A percentile compares a stretch with the other conserved stretches of the same genome.
These are phyloP conservation scores for Mycena floridula DNA, from an alignment of 768 basidiomycete genomes.

Conservation along the genomic window DNA sequence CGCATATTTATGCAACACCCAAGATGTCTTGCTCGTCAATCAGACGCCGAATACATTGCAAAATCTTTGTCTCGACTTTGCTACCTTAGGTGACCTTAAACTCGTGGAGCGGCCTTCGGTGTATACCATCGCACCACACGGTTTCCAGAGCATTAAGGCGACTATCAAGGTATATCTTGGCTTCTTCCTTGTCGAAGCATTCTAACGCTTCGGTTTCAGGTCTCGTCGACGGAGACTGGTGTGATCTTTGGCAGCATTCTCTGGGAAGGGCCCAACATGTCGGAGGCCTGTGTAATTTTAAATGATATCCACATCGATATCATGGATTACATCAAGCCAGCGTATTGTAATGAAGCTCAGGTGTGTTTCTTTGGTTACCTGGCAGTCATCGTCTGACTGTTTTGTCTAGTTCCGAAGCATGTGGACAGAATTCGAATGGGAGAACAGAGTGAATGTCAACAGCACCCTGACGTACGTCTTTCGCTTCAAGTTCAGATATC, in stretches of 20 bases:
- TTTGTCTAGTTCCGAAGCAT: conserved; percentile 78
- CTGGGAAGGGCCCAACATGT: conserved; percentile 87
- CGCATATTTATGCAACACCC: background rate
- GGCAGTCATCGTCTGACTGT: conserved; percentile 1
- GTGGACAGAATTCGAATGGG: conserved; percentile 99
- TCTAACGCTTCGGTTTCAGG: conserved; percentile 25
- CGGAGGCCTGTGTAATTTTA: conserved; percentile 88
- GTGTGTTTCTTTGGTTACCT: conserved; percentile 30
- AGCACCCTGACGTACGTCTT: conserved; percentile 69
- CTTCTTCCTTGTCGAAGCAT: background rate
- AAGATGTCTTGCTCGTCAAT: conserved; percentile 95
- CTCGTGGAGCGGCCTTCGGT: conserved; percentile 93
- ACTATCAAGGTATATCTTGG: conserved; percentile 72
- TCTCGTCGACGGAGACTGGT: conserved; percentile 96
- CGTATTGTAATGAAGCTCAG: conserved; percentile 92
- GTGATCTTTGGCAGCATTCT: conserved; percentile 98
- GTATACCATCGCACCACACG: conserved; percentile 91
- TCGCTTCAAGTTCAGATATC: conserved; percentile 2
- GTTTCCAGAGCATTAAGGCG: conserved; percentile 97
- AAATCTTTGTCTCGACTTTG: conserved; percentile 95
- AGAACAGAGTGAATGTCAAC: conserved; percentile 95
- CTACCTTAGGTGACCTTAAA: conserved; percentile 94
- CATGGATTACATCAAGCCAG: conserved; percentile 97
- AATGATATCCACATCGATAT: conserved; percentile 99
- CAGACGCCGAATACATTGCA: conserved; percentile 92